Evolutionary conservation across 1,284 basidiomycete genomes (phyloP).

Genomic region (Ustilago cynodontis): DNA sequence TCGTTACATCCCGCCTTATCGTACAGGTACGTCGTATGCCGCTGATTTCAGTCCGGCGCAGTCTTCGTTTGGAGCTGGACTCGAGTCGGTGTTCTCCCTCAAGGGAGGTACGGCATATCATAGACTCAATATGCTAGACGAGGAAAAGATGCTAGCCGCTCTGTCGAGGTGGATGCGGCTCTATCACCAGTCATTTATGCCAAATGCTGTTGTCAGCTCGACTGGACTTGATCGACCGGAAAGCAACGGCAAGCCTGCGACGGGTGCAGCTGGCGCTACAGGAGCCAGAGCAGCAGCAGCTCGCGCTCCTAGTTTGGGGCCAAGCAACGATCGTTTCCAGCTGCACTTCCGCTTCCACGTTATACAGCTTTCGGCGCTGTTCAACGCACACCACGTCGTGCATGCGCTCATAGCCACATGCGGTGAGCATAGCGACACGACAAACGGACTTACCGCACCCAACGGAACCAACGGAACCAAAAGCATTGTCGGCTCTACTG

Average conservation of each 20-base stretch:
- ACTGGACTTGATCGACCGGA: slow-evolving; percentile 15
- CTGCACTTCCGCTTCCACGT: slow-evolving; percentile 47
- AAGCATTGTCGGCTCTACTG: background rate
- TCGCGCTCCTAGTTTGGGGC: slow-evolving; percentile 30
- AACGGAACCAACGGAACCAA: background rate
- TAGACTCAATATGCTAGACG: slow-evolving; percentile 23
- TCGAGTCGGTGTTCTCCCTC: slow-evolving; percentile 27
- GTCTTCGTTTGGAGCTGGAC: slow-evolving; percentile 14
- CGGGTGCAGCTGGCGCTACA: background rate
- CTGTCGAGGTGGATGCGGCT: slow-evolving; percentile 45
- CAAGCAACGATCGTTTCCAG: slow-evolving; percentile 46
- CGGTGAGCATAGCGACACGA: slow-evolving; percentile 22
- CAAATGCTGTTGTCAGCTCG: slow-evolving; percentile 22
- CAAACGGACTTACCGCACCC: background rate
- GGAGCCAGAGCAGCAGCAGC: background rate
- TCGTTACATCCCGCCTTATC: slow-evolving; percentile 33
- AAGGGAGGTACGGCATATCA: slow-evolving; percentile 27
- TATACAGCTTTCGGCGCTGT: slow-evolving; percentile 41
- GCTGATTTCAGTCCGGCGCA: slow-evolving; percentile 34
- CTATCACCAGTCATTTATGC: slow-evolving; percentile 38
- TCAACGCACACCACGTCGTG: slow-evolving; percentile 43
- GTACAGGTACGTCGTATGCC: slow-evolving; percentile 37
- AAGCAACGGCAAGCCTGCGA: background rate
- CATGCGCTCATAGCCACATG: slow-evolving; percentile 38
- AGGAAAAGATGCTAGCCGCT: slow-evolving; percentile 38